Percentiles rank a stretch among this genome's conserved stretches.
These are phyloP conservation scores for Blastobotrys mokoenaii DNA, from an alignment of 805 yeast species.

Conservation along the genomic window DNA sequence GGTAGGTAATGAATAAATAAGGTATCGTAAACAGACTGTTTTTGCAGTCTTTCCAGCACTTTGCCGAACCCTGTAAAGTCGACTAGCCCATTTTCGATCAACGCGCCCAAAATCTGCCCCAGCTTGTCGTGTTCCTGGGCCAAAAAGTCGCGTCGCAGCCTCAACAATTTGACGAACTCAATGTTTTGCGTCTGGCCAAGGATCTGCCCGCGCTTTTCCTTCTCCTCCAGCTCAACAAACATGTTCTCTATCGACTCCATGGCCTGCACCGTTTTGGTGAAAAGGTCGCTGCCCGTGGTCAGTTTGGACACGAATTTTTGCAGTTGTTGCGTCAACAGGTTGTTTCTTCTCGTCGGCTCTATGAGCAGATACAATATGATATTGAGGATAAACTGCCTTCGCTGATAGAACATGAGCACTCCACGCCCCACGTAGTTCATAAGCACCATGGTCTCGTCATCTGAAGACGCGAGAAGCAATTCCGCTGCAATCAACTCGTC, in stretches of 20 bases:
- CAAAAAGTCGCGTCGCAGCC: constrained; percentile 54
- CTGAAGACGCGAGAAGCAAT: constrained; percentile 43
- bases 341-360: not conserved
- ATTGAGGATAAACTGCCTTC: constrained; percentile 68
- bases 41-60: constrained; percentile 39
- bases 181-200: constrained; percentile 40
- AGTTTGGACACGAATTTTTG: constrained; percentile 5
- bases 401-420: constrained; percentile 53
- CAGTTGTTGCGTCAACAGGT: too few species aligned
- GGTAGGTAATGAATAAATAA: constrained; percentile 47
- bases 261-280: constrained; percentile 41
- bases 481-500: constrained; percentile 77
- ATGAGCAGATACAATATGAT: constrained; percentile 10
- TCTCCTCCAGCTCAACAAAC: constrained; percentile 42
- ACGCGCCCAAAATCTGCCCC: constrained; percentile 54
- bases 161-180: constrained; percentile 40
- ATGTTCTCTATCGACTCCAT: constrained; percentile 52
- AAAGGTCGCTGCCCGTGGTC: constrained; percentile 20
- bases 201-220: constrained; percentile 41
- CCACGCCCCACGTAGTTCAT: constrained; percentile 37
- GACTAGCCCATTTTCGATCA: constrained; percentile 33
- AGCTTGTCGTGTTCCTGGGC: constrained; percentile 61
- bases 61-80: constrained; percentile 31
- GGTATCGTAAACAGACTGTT: constrained; percentile 51
- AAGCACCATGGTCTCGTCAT: constrained; percentile 31